Evolutionary conservation across 768 basidiomycete genomes (phyloP).

Genomic region (Suillus occidentalis): DNA sequence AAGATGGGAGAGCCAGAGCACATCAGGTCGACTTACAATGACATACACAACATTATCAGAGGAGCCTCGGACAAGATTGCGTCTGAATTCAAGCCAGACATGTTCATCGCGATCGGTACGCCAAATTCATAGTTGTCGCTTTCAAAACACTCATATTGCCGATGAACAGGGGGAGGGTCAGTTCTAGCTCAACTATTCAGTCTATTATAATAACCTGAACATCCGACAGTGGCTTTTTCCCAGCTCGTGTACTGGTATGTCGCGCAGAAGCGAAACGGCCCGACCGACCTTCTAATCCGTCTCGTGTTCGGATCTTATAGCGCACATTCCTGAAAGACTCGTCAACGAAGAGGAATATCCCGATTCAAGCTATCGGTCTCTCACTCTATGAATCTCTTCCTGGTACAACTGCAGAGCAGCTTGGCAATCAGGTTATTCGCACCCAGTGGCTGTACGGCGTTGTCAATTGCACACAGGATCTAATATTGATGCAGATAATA

Average conservation of each 20-base stretch:
- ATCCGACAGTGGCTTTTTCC: slow-evolving; percentile 82
- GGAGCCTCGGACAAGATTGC: slow-evolving; percentile 66
- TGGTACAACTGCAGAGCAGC: slow-evolving; percentile 67
- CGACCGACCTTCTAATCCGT: slow-evolving; percentile 1
- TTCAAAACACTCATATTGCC: slow-evolving; percentile 4
- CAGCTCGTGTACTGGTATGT: slow-evolving; percentile 83
- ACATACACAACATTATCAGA: slow-evolving; percentile 88
- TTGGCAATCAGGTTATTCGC: slow-evolving; percentile 83
- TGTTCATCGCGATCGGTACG: slow-evolving; percentile 79
- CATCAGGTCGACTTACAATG: slow-evolving; percentile 81
- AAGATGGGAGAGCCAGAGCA: slow-evolving; percentile 52
- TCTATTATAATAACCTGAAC: slow-evolving; percentile 16
- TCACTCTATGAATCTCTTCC: slow-evolving; percentile 91
- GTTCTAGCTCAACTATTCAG: slow-evolving; percentile 32
- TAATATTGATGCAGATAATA: slow-evolving; percentile 7
- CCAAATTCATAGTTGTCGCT: slow-evolving; percentile 19
- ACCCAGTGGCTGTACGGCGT: slow-evolving; percentile 91
- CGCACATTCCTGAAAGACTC: slow-evolving; percentile 82
- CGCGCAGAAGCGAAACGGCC: background rate
- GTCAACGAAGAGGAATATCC: slow-evolving; percentile 72
- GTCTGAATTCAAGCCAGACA: slow-evolving; percentile 78
- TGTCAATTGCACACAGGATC: background rate
- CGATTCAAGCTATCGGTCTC: slow-evolving; percentile 95
- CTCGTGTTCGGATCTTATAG: slow-evolving; percentile 34
- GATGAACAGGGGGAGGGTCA: slow-evolving; percentile 72